Evolutionary conservation across 768 basidiomycete genomes (phyloP).

Genomic region (Pleurotus tuber-regium): DNA sequence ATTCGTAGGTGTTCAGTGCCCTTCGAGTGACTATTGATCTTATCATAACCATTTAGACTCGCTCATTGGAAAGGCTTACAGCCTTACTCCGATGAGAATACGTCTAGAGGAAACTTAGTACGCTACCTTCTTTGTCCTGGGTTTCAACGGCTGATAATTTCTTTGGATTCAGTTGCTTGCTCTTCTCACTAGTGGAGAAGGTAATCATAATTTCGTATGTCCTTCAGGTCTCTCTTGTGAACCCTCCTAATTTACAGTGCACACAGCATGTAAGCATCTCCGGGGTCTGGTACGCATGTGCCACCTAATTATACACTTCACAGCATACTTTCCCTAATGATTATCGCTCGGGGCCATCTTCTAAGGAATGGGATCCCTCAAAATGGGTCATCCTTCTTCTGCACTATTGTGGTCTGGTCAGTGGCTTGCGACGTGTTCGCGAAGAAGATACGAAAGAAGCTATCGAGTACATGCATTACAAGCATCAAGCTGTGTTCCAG

Average conservation of each 20-base stretch:
- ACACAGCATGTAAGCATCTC: conserved; percentile 44
- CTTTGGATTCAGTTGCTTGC: conserved; percentile 52
- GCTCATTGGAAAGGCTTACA: conserved; percentile 84
- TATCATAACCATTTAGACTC: conserved; percentile 37
- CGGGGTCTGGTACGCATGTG: no score
- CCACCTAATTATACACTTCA: no score
- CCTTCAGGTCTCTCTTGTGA: not conserved
- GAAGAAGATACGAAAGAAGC: conserved; percentile 49
- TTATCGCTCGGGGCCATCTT: conserved; percentile 64
- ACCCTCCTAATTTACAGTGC: not conserved
- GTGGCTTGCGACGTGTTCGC: conserved; percentile 47
- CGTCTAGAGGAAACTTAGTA: conserved; percentile 72
- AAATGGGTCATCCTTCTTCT: conserved; percentile 72
- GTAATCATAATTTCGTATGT: conserved; percentile 74
- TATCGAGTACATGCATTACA: conserved; percentile 43
- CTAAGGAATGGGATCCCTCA: conserved; percentile 73
- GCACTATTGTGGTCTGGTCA: conserved; percentile 44
- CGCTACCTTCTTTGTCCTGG: no score
- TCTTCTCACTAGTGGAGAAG: conserved; percentile 71
- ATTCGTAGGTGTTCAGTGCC: conserved; percentile 48
- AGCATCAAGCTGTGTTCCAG: conserved; percentile 22
- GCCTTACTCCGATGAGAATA: conserved; percentile 78
- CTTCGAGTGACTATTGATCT: not conserved
- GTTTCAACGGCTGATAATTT: no score
- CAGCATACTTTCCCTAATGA: conserved; percentile 80